Evolutionary conservation across 202 grass and related monocot species (phyloP).

Genomic region (Tripidium arundinaceum): DNA sequence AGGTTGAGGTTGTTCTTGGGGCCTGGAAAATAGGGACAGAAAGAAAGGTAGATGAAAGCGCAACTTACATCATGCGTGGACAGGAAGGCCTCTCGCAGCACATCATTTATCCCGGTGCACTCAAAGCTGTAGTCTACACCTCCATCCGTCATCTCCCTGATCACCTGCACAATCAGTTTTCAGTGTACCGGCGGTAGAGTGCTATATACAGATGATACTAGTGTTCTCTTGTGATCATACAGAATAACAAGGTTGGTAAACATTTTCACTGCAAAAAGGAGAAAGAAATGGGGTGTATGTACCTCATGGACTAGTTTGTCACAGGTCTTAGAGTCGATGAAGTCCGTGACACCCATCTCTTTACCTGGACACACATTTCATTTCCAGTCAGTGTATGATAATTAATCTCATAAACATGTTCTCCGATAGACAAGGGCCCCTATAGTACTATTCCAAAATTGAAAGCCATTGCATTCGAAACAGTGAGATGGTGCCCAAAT

Average conservation of each 20-base stretch:
- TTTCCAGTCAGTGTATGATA: not conserved
- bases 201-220: not conserved
- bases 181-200: not conserved
- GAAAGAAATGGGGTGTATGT: not conserved
- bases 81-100: constrained; percentile 67
- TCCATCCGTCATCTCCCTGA: constrained; percentile 75
- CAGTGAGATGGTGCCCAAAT: not conserved
- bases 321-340: constrained; percentile 50
- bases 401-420: not conserved
- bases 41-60: not conserved
- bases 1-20: no score
- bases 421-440: not conserved
- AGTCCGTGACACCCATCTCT: constrained; percentile 87
- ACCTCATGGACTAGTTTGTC: constrained; percentile 69
- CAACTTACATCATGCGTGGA: constrained; percentile 69
- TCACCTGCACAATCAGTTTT: constrained; percentile 35
- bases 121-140: constrained; percentile 94
- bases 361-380: constrained; percentile 35
- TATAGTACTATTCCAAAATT: not conserved
- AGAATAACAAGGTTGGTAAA: not conserved
- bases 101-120: constrained; percentile 59
- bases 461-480: not conserved
- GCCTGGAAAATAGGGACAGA: not conserved
- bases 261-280: not conserved
- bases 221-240: not conserved